Base-by-base conservation (phyloP, 2,329 filamentous ascomycete species). In the Pseudogymnoascus sp. region DNA sequence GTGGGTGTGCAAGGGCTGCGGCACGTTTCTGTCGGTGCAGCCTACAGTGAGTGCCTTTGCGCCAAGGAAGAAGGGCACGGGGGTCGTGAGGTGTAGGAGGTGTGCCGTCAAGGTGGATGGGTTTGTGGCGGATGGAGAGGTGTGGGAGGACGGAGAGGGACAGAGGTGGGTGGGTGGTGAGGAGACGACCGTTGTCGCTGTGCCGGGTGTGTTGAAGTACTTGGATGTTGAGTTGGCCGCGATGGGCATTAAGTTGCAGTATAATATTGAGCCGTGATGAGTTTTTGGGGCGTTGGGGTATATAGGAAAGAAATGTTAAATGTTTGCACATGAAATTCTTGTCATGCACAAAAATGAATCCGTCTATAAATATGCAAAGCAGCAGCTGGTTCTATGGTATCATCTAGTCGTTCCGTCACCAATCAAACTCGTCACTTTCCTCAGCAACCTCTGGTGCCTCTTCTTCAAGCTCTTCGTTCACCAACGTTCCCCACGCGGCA, bases 201-300 rank as follows among this genome's bases (percentile, higher is more conserved):
- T 99, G 14, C 94, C 94, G 0, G 93, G 92, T 65, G 94, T 96
- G 60, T 77, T 99, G 74, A 91, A 90, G 76, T 97, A 89, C 78
- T 77, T 99, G 67, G 94, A 99, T 76, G 92, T 96, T 18, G 94
- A 99, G 76, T 78, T 99, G 69, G 90, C 92, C 36, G 92, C 92
- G 61, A 99, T 99, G 94, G 94, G 94, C 60, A 87, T 99, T 60
- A 88, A 92, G 77, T 84, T 99, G 77, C 96, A 91, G 80, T 97
- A 96, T 73, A 87, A 88, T 74, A 88, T 97, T 67, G 81, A 67
- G 12, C 70, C 70, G 38, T 65, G 41, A 47, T 25, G 22, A 22
- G 39, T 8, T 47, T 47, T 47, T 14, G 14, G 41, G 20, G 41
- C 41, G 41, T 47, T 47, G 22, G 39, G 37, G 20, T 14, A 47